Percentiles rank a stretch among this genome's conserved stretches.
phyloP scores from a whole-genome alignment of 495 filamentous ascomycete genomes.

The Penicillium daleae region DNA sequence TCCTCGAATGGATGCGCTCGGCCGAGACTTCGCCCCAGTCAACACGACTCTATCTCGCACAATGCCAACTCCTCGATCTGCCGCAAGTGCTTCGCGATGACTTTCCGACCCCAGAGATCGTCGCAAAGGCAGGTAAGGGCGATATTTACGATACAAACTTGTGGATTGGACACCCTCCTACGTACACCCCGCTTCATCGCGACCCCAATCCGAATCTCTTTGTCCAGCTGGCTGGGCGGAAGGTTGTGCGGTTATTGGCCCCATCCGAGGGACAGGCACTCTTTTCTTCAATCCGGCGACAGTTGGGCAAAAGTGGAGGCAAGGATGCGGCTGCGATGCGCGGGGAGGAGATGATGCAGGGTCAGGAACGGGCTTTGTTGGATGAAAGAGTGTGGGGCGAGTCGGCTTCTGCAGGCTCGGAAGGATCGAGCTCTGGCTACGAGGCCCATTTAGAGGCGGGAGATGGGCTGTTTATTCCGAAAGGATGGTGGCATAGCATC shows the following conservation, averaged over 20 bases:
- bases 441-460: constrained; percentile 65
- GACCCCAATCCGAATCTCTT: constrained; percentile 97
- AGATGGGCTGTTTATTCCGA: constrained; percentile 85
- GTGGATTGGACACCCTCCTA: constrained; percentile 86
- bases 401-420: constrained; percentile 18
- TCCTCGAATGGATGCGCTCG: constrained; percentile 57
- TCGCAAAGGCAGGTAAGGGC: constrained; percentile 61
- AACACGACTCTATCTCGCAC: constrained; percentile 76
- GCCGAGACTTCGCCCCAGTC: constrained; percentile 37
- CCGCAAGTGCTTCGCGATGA: constrained; percentile 64
- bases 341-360: constrained; percentile 93
- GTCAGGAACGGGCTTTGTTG: constrained; percentile 65
- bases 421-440: constrained; percentile 35
- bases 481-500: constrained; percentile 96
- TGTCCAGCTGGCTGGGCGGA: constrained; percentile 76
- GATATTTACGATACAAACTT: constrained; percentile 86
- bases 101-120: constrained; percentile 68
- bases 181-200: constrained; percentile 84
- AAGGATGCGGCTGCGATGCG: constrained; percentile 60
- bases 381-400: constrained; percentile 71
- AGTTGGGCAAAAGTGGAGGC: constrained; percentile 45
- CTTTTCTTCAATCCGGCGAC: constrained; percentile 58
- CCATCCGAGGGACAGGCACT: constrained; percentile 63
- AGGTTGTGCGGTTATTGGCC: constrained; percentile 69
- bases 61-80: constrained; percentile 69